Conservation (phyloP, 257 asterid genomes). For the Handroanthus guayacan region DNA sequence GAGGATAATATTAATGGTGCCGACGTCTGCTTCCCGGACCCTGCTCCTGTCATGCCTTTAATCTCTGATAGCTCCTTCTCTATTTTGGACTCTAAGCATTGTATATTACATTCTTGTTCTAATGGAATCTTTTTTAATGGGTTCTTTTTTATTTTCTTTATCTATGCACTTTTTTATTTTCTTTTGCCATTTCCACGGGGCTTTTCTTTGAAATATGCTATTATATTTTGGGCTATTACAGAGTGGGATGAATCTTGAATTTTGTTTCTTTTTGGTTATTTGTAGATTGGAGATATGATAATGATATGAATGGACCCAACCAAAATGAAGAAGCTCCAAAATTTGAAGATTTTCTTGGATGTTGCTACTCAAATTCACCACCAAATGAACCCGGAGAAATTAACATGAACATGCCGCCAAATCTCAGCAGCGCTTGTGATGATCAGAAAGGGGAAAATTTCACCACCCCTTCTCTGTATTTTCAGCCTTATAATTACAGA, state of each 20-base stretch:
- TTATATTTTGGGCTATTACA: too few relatives aligned
- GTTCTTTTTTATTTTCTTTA: background rate
- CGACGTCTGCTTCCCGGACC: constrained; percentile 27
- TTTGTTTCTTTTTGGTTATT: background rate
- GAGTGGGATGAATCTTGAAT: background rate
- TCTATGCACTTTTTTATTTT: background rate
- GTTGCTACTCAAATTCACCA: constrained; percentile 65
- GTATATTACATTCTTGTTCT: constrained; percentile 21
- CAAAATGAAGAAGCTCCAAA: constrained; percentile 57
- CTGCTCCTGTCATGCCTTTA: constrained; percentile 49
- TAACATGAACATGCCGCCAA: constrained; percentile 68
- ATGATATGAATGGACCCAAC: constrained; percentile 44
- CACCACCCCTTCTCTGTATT: constrained; percentile 33
- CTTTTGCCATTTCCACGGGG: too few relatives aligned
- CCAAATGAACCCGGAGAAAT: constrained; percentile 50
- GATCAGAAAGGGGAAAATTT: constrained; percentile 34
- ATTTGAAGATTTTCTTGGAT: constrained; percentile 79
- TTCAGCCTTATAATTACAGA: constrained; percentile 41
- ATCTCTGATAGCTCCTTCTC: constrained; percentile 43
- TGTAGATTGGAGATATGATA: constrained; percentile 65
- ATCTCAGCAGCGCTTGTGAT: constrained; percentile 24
- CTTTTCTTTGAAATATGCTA: background rate
- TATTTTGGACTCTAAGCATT: constrained; percentile 39
- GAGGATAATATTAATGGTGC: constrained; percentile 13
- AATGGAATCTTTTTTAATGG: background rate